Evolutionary conservation across 345 rosid genomes (phyloP), one percentile per base, ranked within the genome.

Genomic region (Xanthoceras sorbifolium): DNA sequence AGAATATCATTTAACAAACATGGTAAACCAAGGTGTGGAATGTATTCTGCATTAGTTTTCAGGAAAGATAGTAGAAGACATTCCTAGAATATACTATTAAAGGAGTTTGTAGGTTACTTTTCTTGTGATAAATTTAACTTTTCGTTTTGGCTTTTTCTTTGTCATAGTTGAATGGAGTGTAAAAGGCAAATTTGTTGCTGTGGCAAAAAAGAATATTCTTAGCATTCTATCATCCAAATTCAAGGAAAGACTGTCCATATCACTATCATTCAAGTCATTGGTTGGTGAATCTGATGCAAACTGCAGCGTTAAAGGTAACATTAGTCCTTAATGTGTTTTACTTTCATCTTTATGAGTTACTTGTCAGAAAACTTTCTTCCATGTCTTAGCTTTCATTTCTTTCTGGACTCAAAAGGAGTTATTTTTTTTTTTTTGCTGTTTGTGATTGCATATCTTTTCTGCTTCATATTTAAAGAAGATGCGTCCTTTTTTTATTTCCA

Each of bases 151-250:
- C 62, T 10, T 59, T 71, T 79, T 55, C 55, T 23, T 73, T 62
- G 32, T 74, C 54, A 34, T 66, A 88, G 98, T 85, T 82, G 97
- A 89, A 71, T 91, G 97, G 93, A 91, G 94, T 85, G 78, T 81
- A 63, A 87, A 87, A 81, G 97, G 97, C 23, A 87, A 85, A 69
- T 90, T 75, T 77, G 78, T 93, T 74, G 94, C 91, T 38, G 89
- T 92, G 85, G 97, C 94, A 25, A 90, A 79, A 79, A 82, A 79
- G 75, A 80, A 82, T 72, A 72, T 4, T 61, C 86, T 96, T 69
- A 84, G 76, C 75, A 87, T 93, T 77, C 61, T 92, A 20, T 92
- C 99, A 8, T 87, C 98, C 68, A 89, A 82, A 75, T 87, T 92
- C 65, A 85, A 85, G 42, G 94, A 93, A 83, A 91, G 74, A 78